Evolutionary conservation across 768 basidiomycete genomes (phyloP), one percentile per base, ranked within the genome.

Genomic region (Russula foetens): DNA sequence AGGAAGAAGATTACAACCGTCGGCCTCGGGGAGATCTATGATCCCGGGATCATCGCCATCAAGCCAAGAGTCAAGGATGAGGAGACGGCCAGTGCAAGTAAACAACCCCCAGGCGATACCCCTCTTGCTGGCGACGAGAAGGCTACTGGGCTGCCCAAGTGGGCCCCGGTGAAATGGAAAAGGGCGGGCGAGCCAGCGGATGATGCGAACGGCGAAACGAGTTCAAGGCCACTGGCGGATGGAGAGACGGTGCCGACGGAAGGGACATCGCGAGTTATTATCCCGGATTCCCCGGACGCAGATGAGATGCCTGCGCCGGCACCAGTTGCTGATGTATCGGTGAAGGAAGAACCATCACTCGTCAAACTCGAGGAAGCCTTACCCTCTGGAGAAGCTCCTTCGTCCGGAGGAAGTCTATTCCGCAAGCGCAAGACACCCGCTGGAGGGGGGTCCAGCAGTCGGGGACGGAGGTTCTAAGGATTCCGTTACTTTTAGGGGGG

Each of bases 1-100:
- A 77, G 83, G 63, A 85, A 82, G 76, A 86, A 84, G 74, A 83
- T 77, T 0, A 69, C 81, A 46, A 73, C 71, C 1, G 71, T 76
- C 0, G 89, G 86, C 7, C 75, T 90, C 12, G 90, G 87, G 14
- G 86, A 91, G 66, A 81, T 90, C 29, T 95, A 90, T 65, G 92
- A 96, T 70, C 89, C 88, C 4, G 86, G 84, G 1, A 67, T 83
- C 23, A 83, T 91, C 50, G 74, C 81, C 31, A 79, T 90, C 66
- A 84, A 84, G 69, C 64, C 82, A 33, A 87, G 84, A 73, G 66
- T 69, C 60, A 84, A 81, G 74, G 79, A 79, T 69, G 79, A 81
- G 66, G 51, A 50, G 29, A 23, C 46, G 7, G 39, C 9, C 1
- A 24, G 21, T 7, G 21, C 26, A 24, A 53, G n/a, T 11, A 41